Conservation (phyloP, 1,139 yeast species). For the Geotrichum restrictum region DNA sequence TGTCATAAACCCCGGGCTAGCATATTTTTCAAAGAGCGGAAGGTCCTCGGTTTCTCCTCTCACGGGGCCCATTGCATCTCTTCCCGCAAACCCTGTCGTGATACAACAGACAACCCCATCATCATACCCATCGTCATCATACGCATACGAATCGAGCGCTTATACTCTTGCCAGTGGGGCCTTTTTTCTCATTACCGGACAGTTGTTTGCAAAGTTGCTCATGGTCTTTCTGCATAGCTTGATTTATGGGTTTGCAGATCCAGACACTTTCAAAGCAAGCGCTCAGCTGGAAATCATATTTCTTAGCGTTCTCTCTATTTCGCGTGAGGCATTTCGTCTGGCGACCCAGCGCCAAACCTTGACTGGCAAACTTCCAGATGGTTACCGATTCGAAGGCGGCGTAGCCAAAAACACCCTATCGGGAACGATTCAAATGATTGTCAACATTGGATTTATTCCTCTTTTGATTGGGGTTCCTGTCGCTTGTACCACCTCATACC, state of each 20-base stretch:
- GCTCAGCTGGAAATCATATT: slow-evolving; percentile 72
- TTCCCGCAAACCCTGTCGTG: no score
- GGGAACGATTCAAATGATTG: slow-evolving; percentile 48
- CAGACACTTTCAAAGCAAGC: slow-evolving; percentile 73
- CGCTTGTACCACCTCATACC: slow-evolving; percentile 41
- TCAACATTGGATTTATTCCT: slow-evolving; percentile 72
- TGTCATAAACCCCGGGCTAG: no score
- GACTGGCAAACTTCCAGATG: slow-evolving; percentile 35
- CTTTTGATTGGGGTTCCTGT: slow-evolving; percentile 58
- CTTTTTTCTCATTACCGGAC: slow-evolving; percentile 65
- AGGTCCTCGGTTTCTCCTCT: no score
- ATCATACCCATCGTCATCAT: not conserved
- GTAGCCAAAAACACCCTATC: slow-evolving; percentile 41
- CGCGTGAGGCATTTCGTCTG: slow-evolving; percentile 78
- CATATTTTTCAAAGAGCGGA: no score
- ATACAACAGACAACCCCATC: not conserved
- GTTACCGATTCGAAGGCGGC: slow-evolving; percentile 41
- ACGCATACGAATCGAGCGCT: slow-evolving; percentile 21
- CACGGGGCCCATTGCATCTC: no score
- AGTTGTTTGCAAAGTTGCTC: slow-evolving; percentile 63
- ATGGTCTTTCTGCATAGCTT: slow-evolving; percentile 78
- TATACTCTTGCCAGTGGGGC: slow-evolving; percentile 47
- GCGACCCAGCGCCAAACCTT: slow-evolving; percentile 62
- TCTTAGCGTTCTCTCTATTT: slow-evolving; percentile 65
- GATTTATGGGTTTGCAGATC: slow-evolving; percentile 68